Evolutionary conservation across 768 basidiomycete genomes (phyloP), one percentile per base, ranked within the genome.

Genomic region (Amanita molliuscula): DNA sequence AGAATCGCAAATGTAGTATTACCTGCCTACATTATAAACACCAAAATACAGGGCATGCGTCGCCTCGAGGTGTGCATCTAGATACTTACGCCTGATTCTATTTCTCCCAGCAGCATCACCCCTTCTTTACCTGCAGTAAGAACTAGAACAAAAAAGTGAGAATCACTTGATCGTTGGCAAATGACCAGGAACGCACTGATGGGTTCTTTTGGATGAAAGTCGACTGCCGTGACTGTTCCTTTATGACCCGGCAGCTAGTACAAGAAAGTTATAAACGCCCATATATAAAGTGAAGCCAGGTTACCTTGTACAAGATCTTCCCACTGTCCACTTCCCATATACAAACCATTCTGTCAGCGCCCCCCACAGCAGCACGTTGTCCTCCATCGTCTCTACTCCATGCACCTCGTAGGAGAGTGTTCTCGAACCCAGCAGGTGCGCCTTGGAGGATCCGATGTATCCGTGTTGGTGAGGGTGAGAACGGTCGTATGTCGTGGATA

Each of bases 141-240:
- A 52, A 97, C 92, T 93, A 58, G 16, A 40, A 52, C n/a, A 28
- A 36, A 34, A n/a, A 37, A 44, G 44, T 51, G 28, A 43, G 49
- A 28, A 31, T 18, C 36, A 26, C 29, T 21, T 42, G 28, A 26
- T 28, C 21, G 13, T 20, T 28, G 11, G 42, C 6, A 20, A 20
- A 44, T 13, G 11, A 49, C 9, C 13, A 53, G 25, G 31, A 6
- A 72, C 92, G 55, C 65, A 95, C 92, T 79, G 63, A 96, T 93
- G 9, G 93, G 94, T 58, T 96, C 93, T 60, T 84, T 90, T 7
- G 95, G 93, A 63, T 95, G 92, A 73, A 95, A 96, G 58, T 95
- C 96, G 0, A 92, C 90, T n/a, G 84, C 72, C 1, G 91, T 93
- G 11, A 98, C 93, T 0, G 94, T 94, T 9, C 95, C 94, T 64